phyloP scores from a whole-genome alignment of 495 filamentous ascomycete species.

The Geoglossum glabrum region DNA sequence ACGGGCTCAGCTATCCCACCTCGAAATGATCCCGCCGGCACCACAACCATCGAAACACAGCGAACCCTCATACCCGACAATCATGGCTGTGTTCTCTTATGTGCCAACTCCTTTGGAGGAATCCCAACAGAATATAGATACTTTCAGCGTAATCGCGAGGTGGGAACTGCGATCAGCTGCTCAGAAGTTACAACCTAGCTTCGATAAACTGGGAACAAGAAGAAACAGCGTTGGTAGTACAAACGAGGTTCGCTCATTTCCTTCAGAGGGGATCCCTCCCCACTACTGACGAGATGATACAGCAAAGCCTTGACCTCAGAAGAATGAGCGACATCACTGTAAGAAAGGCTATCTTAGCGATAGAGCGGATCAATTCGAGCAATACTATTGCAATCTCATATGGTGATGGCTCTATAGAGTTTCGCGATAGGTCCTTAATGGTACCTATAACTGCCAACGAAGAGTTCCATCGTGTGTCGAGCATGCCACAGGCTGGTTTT shows the following conservation, averaged over 20 bases:
- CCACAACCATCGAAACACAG: conserved; percentile 25
- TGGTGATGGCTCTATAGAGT: conserved; percentile 58
- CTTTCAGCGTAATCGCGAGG: conserved; percentile 44
- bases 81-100: conserved; percentile 54
- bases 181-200: conserved; percentile 44
- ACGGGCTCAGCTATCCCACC: conserved; percentile 38
- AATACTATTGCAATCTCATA: conserved; percentile 46
- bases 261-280: no score
- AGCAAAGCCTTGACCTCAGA: conserved; percentile 41
- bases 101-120: conserved; percentile 23
- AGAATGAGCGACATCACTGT: conserved; percentile 42
- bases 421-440: conserved; percentile 55
- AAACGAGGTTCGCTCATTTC: conserved; percentile 15
- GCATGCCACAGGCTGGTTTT: conserved; percentile 53
- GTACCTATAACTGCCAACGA: conserved; percentile 36
- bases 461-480: conserved; percentile 42
- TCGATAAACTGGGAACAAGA: conserved; percentile 49
- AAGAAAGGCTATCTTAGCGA: conserved; percentile 45
- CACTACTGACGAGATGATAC: not conserved
- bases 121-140: conserved; percentile 35
- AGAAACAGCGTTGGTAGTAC: conserved; percentile 30
- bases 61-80: conserved; percentile 32
- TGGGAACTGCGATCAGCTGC: conserved; percentile 52
- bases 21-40: conserved; percentile 43
- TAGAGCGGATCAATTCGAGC: conserved; percentile 43